Evolutionary conservation across 495 filamentous ascomycete species (phyloP), one percentile per base, ranked within the genome.

Genomic region (Aspergillus ostianus): DNA sequence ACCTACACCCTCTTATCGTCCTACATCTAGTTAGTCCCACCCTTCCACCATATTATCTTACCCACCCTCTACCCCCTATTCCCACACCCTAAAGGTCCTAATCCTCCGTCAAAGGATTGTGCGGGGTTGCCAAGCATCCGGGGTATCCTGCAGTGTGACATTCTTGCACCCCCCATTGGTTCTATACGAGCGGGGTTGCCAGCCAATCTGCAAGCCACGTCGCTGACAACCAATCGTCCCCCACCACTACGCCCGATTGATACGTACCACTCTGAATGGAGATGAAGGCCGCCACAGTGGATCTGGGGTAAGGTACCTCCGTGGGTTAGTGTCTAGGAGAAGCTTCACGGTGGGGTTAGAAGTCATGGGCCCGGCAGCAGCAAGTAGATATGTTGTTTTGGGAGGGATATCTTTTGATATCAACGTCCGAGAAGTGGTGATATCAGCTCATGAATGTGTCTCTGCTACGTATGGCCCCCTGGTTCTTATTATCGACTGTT

Each of bases 111-210:
- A n/a, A 26, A 26, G 23, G 44, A 47, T 18, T 47, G 46, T 56
- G 59, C 48, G 59, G 59, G 59, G 54, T 47, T 48, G 60, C 60
- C 54, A 62, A 54, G 60, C 55, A 62, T 62, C 60, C 55, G 55
- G 60, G 55, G 59, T 58, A 32, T 27, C 45, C 58, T 57, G 55
- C 53, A 57, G 15, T 47, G 47, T 30, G 23, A 51, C 53, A 44
- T 21, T 23, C 9, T 19, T 30, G 7, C 17, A 7, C 13, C 18
- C 13, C 17, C 29, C 20, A 57, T 56, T 62, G 55, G 55, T 12
- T 9, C 9, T 13, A 13, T 4, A 15, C 12, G 30, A 52, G 60
- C 60, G 60, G 60, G 60, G 60, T 62, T 53, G 50, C 20, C 26
- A 57, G 12, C 26, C 50, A 26, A 32, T 36, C 50, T 48, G 55